phyloP scores from a whole-genome alignment of 176 grass and related monocot genomes.

The Carex cristatella region DNA sequence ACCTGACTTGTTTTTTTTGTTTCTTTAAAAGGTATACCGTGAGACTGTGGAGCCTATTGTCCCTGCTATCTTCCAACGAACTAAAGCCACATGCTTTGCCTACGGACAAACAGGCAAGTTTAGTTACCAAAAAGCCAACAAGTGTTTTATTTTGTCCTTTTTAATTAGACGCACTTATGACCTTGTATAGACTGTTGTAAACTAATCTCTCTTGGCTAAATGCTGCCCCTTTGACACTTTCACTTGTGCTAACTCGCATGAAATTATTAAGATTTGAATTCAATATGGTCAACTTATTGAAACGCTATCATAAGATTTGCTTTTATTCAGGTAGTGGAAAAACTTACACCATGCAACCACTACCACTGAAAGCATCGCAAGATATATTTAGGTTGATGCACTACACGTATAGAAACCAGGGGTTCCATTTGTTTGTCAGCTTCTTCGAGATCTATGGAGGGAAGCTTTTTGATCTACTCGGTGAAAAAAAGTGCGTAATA shows the following conservation, averaged over 20 bases:
- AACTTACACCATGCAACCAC: constrained; percentile 51
- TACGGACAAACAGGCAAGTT: constrained; percentile 54
- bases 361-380: constrained; percentile 48
- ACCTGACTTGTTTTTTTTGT: not conserved
- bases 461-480: constrained; percentile 52
- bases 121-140: not conserved
- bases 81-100: constrained; percentile 61
- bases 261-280: not conserved
- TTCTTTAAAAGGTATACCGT: constrained; percentile 38
- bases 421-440: constrained; percentile 46
- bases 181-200: not conserved
- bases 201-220: not conserved
- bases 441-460: constrained; percentile 57
- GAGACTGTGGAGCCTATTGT: constrained; percentile 50
- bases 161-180: not conserved
- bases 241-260: not conserved
- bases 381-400: constrained; percentile 39
- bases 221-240: not conserved
- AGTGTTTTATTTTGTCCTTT: not conserved
- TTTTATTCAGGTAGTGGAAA: constrained; percentile 48
- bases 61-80: constrained; percentile 50
- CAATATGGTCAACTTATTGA: not conserved
- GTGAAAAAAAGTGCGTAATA: constrained; percentile 32
- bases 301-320: not conserved
- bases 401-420: constrained; percentile 39